Base-by-base conservation (phyloP, 2,329 filamentous ascomycete species). In the Myotisia sp. region DNA sequence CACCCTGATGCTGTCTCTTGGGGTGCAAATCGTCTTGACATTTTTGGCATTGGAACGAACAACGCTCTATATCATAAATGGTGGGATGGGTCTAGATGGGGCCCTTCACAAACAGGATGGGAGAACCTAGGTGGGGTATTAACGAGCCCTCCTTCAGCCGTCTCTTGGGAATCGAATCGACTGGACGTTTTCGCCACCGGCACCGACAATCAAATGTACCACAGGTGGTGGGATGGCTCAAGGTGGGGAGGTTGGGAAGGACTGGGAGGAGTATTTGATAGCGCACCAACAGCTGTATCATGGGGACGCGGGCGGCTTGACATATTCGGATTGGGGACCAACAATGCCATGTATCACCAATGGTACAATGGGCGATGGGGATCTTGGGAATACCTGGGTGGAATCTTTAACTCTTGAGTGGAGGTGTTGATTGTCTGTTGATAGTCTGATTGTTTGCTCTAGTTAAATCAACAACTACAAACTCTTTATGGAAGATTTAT, bases 161-260 rank as follows among this genome's bases (percentile, higher is more conserved):
- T 47, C 10, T 37, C 39, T 6, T 47, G 46, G 45, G 37, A 19
- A 2, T 29, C 34, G 1, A 42, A 42, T 21, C 34, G 44, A 16
- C 37, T 45, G 5, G 45, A 47, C 13, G 32, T 47, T 7, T 48
- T 48, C 28, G 42, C 38, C 10, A 40, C 42, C n/a, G 45, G 46
- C 3, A 45, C 41, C 6, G 40, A 47, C 22, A 41, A 39, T 22
- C 33, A 37, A 14, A 40, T 42, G 34, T 42, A 43, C 18, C 41
- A 43, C 29, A 42, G 35, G 27, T 42, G 34, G 33, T 42, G 36
- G 36, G 37, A 42, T 20, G 39, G 39, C 13, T 29, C 26, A 26
- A 10, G 34, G 14, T 39, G 39, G 36, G 16, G 18, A 7, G 39
- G 31, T 10, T 42, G 39, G 39, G 39, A 42, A 33, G 27, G 14